These are phyloP conservation scores for Ananas comosus DNA, from an alignment of 176 grass and related monocot genomes.

Conservation along the genomic window DNA sequence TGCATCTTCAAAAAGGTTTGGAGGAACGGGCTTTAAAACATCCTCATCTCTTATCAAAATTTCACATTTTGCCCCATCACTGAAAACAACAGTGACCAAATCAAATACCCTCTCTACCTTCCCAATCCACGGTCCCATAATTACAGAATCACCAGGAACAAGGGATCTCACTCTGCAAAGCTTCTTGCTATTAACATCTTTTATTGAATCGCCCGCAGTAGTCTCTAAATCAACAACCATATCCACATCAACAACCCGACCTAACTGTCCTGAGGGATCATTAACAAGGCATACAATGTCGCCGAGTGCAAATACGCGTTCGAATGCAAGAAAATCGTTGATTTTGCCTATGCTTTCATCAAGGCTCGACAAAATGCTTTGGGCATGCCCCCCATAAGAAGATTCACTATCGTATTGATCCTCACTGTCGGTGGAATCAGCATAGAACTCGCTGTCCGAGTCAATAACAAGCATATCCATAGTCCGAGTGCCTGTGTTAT, in stretches of 20 bases:
- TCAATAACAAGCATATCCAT: slow-evolving; percentile 70
- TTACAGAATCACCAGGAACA: slow-evolving; percentile 58
- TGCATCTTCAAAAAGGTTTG: slow-evolving; percentile 56
- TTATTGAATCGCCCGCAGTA: slow-evolving; percentile 49
- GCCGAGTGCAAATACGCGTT: slow-evolving; percentile 70
- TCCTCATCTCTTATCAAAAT: slow-evolving; percentile 67
- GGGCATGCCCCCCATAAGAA: slow-evolving; percentile 43
- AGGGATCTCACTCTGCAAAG: slow-evolving; percentile 79
- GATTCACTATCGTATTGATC: slow-evolving; percentile 66
- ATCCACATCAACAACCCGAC: slow-evolving; percentile 48
- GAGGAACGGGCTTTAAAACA: slow-evolving; percentile 48
- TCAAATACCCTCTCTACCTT: slow-evolving; percentile 68
- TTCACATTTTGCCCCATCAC: slow-evolving; percentile 65
- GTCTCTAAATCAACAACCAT: slow-evolving; percentile 85
- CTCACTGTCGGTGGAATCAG: slow-evolving; percentile 73
- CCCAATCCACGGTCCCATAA: slow-evolving; percentile 91
- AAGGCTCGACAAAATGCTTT: slow-evolving; percentile 65
- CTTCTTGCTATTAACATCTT: slow-evolving; percentile 73
- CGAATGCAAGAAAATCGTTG: slow-evolving; percentile 79
- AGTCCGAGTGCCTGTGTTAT: slow-evolving; percentile 23
- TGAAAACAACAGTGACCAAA: slow-evolving; percentile 60
- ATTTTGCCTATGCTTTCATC: slow-evolving; percentile 86
- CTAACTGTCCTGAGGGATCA: slow-evolving; percentile 74
- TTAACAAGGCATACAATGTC: slow-evolving; percentile 62
- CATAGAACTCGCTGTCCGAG: slow-evolving; percentile 55